phyloP scores from a whole-genome alignment of 805 yeast species.

The Pachysolen tannophilus region DNA sequence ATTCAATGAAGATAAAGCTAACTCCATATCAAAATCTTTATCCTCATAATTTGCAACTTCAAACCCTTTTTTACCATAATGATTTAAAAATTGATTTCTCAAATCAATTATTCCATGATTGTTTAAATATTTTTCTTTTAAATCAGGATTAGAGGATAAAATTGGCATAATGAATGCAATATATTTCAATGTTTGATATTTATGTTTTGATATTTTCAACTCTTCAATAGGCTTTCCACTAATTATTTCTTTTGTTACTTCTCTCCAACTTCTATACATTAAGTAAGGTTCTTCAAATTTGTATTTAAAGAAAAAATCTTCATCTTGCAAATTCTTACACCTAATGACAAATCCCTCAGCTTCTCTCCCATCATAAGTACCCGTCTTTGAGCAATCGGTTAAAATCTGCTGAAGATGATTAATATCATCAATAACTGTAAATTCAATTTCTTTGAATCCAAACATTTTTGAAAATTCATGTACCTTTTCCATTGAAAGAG shows the following conservation, averaged over 20 bases:
- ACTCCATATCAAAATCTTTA: slow-evolving; percentile 23
- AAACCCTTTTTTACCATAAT: slow-evolving; percentile 48
- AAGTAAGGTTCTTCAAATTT: slow-evolving; percentile 94
- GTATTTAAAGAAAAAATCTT: slow-evolving; percentile 77
- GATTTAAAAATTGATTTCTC: slow-evolving; percentile 54
- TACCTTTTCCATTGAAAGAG: slow-evolving; percentile 58
- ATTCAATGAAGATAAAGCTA: slow-evolving; percentile 16
- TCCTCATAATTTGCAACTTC: slow-evolving; percentile 48
- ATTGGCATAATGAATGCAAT: slow-evolving; percentile 56
- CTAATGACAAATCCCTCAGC: slow-evolving; percentile 93
- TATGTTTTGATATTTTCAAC: slow-evolving; percentile 42
- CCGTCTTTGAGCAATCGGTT: slow-evolving; percentile 50
- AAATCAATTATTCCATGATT: slow-evolving; percentile 71
- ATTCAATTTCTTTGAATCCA: slow-evolving; percentile 64
- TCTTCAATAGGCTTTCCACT: slow-evolving; percentile 22
- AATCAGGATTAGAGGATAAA: slow-evolving; percentile 38
- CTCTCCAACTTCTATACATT: slow-evolving; percentile 86
- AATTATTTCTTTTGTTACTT: slow-evolving; percentile 61
- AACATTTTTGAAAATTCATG: slow-evolving; percentile 49
- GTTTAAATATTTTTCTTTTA: slow-evolving; percentile 35
- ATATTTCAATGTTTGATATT: slow-evolving; percentile 56
- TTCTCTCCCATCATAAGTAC: slow-evolving; percentile 63
- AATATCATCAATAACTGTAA: slow-evolving; percentile 29
- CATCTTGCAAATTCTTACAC: slow-evolving; percentile 28
- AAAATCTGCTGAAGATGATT: slow-evolving; percentile 41